Conservation (phyloP, 345 rosid genomes). For the Boechera retrofracta region DNA sequence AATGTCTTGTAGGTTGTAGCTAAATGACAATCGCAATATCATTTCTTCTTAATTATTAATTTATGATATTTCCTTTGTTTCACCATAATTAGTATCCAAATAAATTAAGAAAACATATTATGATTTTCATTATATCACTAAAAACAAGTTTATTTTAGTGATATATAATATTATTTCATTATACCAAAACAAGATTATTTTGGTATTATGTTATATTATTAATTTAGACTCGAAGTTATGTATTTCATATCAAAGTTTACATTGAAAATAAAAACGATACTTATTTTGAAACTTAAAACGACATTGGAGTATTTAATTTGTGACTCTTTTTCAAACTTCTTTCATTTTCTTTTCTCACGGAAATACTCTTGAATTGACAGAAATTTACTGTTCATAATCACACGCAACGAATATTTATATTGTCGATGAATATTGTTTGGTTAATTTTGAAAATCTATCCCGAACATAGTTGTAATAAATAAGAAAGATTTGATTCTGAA, state of each 20-base stretch:
- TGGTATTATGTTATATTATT: no score
- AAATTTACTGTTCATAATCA: background rate
- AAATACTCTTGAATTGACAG: background rate
- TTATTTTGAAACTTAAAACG: background rate
- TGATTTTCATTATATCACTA: background rate
- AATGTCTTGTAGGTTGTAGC: background rate
- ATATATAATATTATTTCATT: background rate
- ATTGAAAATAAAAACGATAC: background rate
- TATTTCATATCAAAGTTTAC: no score
- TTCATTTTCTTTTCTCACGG: background rate
- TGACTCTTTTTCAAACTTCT: background rate
- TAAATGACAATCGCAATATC: background rate
- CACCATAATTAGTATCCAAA: background rate
- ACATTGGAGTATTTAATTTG: background rate
- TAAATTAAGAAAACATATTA: background rate
- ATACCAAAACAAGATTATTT: no score
- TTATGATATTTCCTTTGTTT: background rate
- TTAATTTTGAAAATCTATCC: background rate
- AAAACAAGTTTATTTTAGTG: no score
- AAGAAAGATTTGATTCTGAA: slow-evolving; percentile 27
- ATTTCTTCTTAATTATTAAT: background rate
- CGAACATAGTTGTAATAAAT: slow-evolving; percentile 13
- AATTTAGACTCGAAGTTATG: no score
- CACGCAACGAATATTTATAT: background rate
- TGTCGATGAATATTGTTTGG: background rate